phyloP scores from a whole-genome alignment of 208 protist genomes.

The Strigomonas galati region DNA sequence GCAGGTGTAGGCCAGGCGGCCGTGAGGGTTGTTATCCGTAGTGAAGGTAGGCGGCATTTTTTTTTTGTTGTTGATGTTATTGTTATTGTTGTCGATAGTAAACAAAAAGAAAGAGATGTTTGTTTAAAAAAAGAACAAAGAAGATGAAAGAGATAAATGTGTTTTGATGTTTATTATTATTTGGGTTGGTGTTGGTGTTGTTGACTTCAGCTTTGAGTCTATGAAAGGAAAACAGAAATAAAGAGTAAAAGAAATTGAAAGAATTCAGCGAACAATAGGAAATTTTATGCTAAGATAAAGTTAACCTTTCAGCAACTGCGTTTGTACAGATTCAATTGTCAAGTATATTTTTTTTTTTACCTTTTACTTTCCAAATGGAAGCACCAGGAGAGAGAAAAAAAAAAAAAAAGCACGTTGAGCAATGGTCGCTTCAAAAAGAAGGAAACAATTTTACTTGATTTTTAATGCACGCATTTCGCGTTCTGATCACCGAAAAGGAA shows the following conservation, averaged over 20 bases:
- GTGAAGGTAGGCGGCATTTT: background rate
- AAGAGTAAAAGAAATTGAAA: background rate
- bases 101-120: background rate
- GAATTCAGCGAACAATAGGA: conserved; percentile 3
- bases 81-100: conserved; percentile 9
- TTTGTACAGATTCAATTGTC: no score
- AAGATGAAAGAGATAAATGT: background rate
- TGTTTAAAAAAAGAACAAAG: background rate
- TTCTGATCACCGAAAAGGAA: no score
- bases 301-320: no score
- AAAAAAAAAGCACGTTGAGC: conserved; percentile 15
- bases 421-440: no score
- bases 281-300: no score
- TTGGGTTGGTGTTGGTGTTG: background rate
- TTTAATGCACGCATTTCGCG: no score
- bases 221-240: background rate
- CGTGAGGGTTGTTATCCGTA: conserved; percentile 27
- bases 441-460: no score
- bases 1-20: conserved; percentile 10
- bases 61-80: conserved; percentile 7
- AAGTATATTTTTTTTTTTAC: conserved; percentile 2
- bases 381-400: conserved; percentile 11
- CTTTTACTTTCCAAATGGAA: background rate
- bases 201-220: background rate
- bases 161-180: background rate